A percentile compares a stretch with the other conserved stretches of the same genome.
phyloP scores from a whole-genome alignment of 768 basidiomycete genomes.

The Russula compacta region DNA sequence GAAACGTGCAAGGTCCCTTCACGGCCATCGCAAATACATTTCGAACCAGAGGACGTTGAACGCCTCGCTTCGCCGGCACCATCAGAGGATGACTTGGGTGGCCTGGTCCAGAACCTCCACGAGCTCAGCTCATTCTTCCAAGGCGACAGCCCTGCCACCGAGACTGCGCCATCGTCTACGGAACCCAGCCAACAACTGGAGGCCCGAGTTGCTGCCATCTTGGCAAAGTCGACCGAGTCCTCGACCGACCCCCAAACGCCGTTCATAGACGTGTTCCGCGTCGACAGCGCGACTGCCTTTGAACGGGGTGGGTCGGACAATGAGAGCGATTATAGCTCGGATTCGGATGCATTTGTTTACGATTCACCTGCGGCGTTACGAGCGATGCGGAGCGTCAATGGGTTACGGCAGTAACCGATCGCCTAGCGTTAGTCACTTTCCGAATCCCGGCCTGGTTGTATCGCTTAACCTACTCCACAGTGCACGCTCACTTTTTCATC shows the following conservation, averaged over 20 bases:
- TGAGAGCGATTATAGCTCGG: slow-evolving; percentile 26
- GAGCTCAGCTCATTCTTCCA: slow-evolving; percentile 71
- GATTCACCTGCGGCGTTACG: slow-evolving; percentile 24
- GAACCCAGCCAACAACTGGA: slow-evolving; percentile 55
- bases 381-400: slow-evolving; percentile 3
- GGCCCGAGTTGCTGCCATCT: slow-evolving; percentile 72
- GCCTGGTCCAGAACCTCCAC: slow-evolving; percentile 68
- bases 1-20: slow-evolving; percentile 69
- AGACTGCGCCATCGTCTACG: slow-evolving; percentile 22
- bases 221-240: slow-evolving; percentile 65
- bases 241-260: slow-evolving; percentile 65
- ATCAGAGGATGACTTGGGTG: slow-evolving; percentile 59
- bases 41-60: slow-evolving; percentile 54
- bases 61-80: slow-evolving; percentile 19
- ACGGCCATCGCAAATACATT: slow-evolving; percentile 63
- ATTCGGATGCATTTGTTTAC: slow-evolving; percentile 31
- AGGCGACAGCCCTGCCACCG: slow-evolving; percentile 26
- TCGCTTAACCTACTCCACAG: not conserved
- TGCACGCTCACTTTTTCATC: not conserved
- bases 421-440: not conserved
- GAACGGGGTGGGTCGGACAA: slow-evolving; percentile 22
- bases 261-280: slow-evolving; percentile 66
- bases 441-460: not conserved
- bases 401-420: not conserved
- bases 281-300: slow-evolving; percentile 30